A percentile compares a stretch with the other conserved stretches of the same genome.
These are phyloP conservation scores for Platanthera zijinensis DNA, from an alignment of 106 monocot genomes.

Conservation along the genomic window DNA sequence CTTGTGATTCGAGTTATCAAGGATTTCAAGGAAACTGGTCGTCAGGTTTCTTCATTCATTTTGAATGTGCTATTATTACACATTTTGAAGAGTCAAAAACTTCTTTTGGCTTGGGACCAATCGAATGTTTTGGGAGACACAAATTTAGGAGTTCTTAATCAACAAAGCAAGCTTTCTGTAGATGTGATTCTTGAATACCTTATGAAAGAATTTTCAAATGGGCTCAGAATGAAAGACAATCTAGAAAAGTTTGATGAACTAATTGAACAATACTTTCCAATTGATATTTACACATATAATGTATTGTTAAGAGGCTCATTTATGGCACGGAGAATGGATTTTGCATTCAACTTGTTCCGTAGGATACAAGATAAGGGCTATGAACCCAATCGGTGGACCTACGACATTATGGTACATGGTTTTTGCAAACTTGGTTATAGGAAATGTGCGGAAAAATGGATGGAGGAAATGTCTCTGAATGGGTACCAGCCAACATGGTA, in stretches of 20 bases:
- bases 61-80: slow-evolving; percentile 77
- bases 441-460: slow-evolving; percentile 64
- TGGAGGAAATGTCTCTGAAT: slow-evolving; percentile 49
- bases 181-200: slow-evolving; percentile 34
- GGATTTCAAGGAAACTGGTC: slow-evolving; percentile 59
- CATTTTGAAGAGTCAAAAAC: slow-evolving; percentile 44
- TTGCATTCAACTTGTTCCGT: slow-evolving; percentile 49
- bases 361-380: slow-evolving; percentile 59
- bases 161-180: slow-evolving; percentile 7
- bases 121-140: neutral
- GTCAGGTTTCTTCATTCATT: slow-evolving; percentile 65
- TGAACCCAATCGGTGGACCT: slow-evolving; percentile 69
- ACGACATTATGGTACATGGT: slow-evolving; percentile 70
- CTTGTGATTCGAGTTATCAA: slow-evolving; percentile 40
- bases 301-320: slow-evolving; percentile 47
- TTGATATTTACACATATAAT: slow-evolving; percentile 78
- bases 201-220: slow-evolving; percentile 53
- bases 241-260: slow-evolving; percentile 51
- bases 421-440: slow-evolving; percentile 59
- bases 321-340: slow-evolving; percentile 65
- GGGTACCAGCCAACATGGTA: slow-evolving; percentile 61
- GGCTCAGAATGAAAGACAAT: slow-evolving; percentile 39
- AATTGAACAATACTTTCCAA: slow-evolving; percentile 54
- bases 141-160: neutral
- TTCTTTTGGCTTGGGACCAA: slow-evolving; percentile 43